Base-by-base conservation (phyloP, 768 basidiomycete genomes). In the Boletus insuetus region DNA sequence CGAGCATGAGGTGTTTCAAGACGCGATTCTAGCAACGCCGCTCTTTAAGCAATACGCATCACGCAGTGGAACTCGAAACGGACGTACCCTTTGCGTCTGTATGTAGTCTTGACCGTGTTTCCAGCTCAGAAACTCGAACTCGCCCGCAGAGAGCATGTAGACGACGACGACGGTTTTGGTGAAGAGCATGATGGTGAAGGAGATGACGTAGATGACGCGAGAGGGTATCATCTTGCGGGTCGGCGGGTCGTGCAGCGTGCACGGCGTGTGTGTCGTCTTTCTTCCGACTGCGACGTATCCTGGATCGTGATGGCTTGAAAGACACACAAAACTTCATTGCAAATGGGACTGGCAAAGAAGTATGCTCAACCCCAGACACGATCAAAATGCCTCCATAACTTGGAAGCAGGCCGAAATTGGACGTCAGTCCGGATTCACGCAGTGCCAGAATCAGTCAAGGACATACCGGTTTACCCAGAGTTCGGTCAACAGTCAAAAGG, bases 1-100 rank as follows among this genome's bases (percentile, higher is more conserved):
- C 62, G 37, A 69, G 50, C 35, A 60, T 63, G 35, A 69, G 64
- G 13, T 62, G 68, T 31, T 57, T 60, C 26, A 64, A 53, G 39
- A 69, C 56, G 44, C 52, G 61, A 24, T 45, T 57, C 68, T 70
- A 29, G 26, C 26, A 3, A 24, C 24, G 24, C 24, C 24, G 24
- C 24, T 24, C 26, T 24, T 3, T 24, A 4, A n/a, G n/a, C 22
- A 22, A 22, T 26, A 24, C 22, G 26, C 26, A 26, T 26, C 26
- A 9, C 26, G 3, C 19, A n/a, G n/a, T 12, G 5, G 13, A 40
- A 22, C 4, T 29, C 17, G 32, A 6, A 13, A n/a, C 4, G 7
- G 35, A 52, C 65, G 43, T 44, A 66, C 68, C 51, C 56, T 60
- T 10, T 58, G 68, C 13, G 41, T 39, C 20, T 45, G 55, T 31